Conservation (phyloP, 1,139 yeast species). For the Magnusiomyces fungicola region DNA sequence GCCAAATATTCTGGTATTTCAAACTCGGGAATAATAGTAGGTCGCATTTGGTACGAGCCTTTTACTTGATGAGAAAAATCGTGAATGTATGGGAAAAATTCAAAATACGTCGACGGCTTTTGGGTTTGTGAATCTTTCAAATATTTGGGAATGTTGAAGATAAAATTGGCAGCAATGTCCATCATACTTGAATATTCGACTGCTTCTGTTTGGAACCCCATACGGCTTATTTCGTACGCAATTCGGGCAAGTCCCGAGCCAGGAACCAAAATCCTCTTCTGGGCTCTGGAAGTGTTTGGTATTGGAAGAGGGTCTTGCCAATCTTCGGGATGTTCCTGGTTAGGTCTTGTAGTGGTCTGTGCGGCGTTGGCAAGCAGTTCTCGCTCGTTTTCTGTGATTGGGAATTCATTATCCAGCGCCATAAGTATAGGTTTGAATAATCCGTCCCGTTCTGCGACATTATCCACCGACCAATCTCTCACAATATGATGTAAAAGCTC, state of each 20-base stretch:
- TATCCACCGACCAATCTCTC: constrained; percentile 59
- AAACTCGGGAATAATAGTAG: constrained; percentile 30
- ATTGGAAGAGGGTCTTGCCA: neutral
- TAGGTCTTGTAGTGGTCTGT: constrained; percentile 14
- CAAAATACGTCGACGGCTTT: constrained; percentile 9
- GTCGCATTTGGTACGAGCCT: constrained; percentile 46
- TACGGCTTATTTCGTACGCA: constrained; percentile 51
- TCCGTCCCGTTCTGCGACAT: constrained; percentile 45
- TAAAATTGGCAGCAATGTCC: constrained; percentile 61
- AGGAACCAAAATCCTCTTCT: constrained; percentile 55
- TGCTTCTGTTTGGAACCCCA: constrained; percentile 49
- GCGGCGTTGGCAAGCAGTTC: neutral
- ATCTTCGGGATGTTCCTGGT: neutral
- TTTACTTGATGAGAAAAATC: constrained; percentile 60
- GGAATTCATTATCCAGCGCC: constrained; percentile 32
- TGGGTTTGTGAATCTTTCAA: neutral
- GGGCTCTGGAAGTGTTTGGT: neutral
- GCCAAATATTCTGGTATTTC: constrained; percentile 4
- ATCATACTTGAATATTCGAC: constrained; percentile 67
- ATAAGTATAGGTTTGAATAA: constrained; percentile 43
- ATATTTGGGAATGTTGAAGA: constrained; percentile 25
- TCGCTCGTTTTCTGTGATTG: constrained; percentile 17
- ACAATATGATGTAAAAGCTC: constrained; percentile 68
- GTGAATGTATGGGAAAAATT: constrained; percentile 55
- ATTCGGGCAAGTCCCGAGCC: constrained; percentile 76